Evolutionary conservation across 2,329 filamentous ascomycete species (phyloP), one percentile per base, ranked within the genome.

Genomic region (Aspergillus caelatus): DNA sequence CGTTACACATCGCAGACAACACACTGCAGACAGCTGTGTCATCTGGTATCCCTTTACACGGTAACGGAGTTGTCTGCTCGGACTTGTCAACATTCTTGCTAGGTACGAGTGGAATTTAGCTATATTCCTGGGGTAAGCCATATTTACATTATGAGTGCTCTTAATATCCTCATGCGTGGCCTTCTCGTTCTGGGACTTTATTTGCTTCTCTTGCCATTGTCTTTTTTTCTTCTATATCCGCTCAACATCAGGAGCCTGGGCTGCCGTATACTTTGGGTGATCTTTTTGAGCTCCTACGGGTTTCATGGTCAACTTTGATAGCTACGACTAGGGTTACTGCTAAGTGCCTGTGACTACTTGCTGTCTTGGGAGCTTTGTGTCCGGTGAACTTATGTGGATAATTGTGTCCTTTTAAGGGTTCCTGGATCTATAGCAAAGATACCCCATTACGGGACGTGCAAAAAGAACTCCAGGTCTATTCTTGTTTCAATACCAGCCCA

Each of bases 91-190:
- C 60, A 69, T 66, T 68, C 65, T 60, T 61, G 60, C 58, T 50
- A 58, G 45, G 43, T 55, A 56, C 57, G 58, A 43, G 55, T 60
- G 68, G 64, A 65, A 70, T 69, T 48, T 61, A 53, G 52, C 12
- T 45, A 62, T 62, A 67, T 45, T 61, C 30, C 23, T 39, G 41
- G 28, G 48, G 67, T 69, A 59, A 70, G 65, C 62, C 52, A 41
- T 19, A 57, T 64, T 23, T 62, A 59, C 12, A n/a, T 21, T 55
- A 45, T 59, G 32, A 41, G 46, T 59, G 30, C 21, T 39, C 21
- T 46, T 32, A 46, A 48, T 48, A 12, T 52, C 9, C n/a, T 12
- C 48, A 52, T 52, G 32, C 32, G 19, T 59, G 50, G 45, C 12
- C 45, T 52, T 26, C 32, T 32, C 26, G 19, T 19, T 21, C 16